Percentiles rank a stretch among this genome's conserved stretches.
Conservation (phyloP, 1,284 basidiomycete species). For the Cutaneotrichosporon cutaneum region DNA sequence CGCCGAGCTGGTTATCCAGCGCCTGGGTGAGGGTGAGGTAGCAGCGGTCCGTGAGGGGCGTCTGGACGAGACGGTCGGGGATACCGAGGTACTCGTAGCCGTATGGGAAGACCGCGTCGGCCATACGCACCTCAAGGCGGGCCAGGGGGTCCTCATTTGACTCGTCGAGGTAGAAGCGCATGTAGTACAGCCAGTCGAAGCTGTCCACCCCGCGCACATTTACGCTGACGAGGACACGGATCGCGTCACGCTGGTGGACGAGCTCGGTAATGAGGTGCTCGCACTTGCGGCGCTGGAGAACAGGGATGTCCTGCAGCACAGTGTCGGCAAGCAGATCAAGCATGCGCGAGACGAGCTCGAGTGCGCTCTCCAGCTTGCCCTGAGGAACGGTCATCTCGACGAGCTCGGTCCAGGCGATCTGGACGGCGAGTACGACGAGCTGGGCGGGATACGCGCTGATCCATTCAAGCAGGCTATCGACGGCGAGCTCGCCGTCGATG, state of each 20-base stretch:
- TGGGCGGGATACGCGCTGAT: slow-evolving; percentile 92
- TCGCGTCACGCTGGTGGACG: slow-evolving; percentile 95
- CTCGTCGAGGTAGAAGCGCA: slow-evolving; percentile 93
- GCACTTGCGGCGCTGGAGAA: slow-evolving; percentile 91
- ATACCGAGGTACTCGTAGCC: slow-evolving; percentile 99
- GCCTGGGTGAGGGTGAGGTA: slow-evolving; percentile 97
- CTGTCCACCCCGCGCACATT: slow-evolving; percentile 65
- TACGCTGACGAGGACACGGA: slow-evolving; percentile 72
- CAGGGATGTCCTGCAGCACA: slow-evolving; percentile 81
- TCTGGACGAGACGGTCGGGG: slow-evolving; percentile 94
- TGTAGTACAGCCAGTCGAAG: slow-evolving; percentile 96
- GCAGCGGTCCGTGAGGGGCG: slow-evolving; percentile 95
- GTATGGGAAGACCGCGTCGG: slow-evolving; percentile 91
- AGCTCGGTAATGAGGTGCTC: slow-evolving; percentile 99
- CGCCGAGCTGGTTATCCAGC: slow-evolving; percentile 88
- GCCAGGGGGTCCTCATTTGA: slow-evolving; percentile 71
- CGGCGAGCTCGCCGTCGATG: slow-evolving; percentile 47
- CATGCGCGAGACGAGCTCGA: slow-evolving; percentile 75
- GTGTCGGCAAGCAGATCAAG: slow-evolving; percentile 94
- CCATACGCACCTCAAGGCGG: slow-evolving; percentile 75
- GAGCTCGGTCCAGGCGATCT: slow-evolving; percentile 88
- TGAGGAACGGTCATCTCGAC: slow-evolving; percentile 72
- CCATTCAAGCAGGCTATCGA: slow-evolving; percentile 79
- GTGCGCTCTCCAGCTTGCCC: slow-evolving; percentile 60
- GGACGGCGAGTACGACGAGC: slow-evolving; percentile 88